Conservation (phyloP, 208 protist species). For the Leptomonas seymouri region DNA sequence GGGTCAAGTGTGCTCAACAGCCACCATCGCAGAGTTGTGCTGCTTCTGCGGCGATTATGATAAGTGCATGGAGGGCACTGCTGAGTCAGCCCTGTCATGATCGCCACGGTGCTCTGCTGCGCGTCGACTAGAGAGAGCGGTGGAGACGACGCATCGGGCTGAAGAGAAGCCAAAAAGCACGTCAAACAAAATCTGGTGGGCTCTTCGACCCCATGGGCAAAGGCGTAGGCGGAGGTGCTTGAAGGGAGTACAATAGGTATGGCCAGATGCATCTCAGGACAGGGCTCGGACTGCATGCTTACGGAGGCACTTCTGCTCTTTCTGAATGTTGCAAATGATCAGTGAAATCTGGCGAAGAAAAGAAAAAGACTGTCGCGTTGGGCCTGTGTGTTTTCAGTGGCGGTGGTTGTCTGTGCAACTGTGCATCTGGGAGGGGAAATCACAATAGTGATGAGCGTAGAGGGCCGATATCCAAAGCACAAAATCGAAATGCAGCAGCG, state of each 20-base stretch:
- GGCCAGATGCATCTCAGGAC: slow-evolving; percentile 2
- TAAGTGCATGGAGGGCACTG: background rate
- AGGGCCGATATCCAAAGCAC: too few species aligned
- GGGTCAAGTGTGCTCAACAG: slow-evolving; percentile 2
- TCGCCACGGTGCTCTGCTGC: background rate
- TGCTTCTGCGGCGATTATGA: background rate
- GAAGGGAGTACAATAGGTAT: background rate
- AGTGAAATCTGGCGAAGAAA: background rate
- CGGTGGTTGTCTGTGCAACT: too few species aligned
- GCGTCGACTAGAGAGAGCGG: background rate
- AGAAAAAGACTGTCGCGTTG: background rate
- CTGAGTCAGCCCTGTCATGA: slow-evolving; percentile 6
- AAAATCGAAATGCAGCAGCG: too few species aligned
- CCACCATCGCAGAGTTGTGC: slow-evolving; percentile 1
- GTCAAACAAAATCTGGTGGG: background rate
- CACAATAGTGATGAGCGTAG: too few species aligned
- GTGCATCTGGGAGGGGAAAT: too few species aligned
- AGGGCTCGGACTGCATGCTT: background rate
- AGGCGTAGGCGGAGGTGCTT: background rate
- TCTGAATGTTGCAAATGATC: too few species aligned
- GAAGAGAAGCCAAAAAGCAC: slow-evolving; percentile 5
- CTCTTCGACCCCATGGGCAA: background rate
- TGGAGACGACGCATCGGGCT: background rate
- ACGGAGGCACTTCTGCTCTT: too few species aligned
- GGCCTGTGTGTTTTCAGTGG: too few species aligned